Conservation (phyloP, 495 filamentous ascomycete species). For the Penicillium desertorum region DNA sequence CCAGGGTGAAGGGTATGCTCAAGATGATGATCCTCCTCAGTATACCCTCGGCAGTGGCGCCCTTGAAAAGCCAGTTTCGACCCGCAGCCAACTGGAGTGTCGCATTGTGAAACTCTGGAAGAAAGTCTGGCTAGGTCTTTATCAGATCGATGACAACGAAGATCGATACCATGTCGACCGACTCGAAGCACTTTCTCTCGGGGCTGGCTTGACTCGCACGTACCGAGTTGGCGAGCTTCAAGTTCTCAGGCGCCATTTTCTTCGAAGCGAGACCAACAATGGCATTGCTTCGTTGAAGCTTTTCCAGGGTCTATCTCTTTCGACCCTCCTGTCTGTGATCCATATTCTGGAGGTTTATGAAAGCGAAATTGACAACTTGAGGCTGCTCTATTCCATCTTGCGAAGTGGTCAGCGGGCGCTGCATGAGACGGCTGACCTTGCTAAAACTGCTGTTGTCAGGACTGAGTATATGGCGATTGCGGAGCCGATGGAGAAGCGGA, state of each 20-base stretch:
- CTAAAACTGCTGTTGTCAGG: neutral
- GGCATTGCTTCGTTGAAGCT: slow-evolving; percentile 23
- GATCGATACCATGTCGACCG: slow-evolving; percentile 19
- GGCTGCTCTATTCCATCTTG: slow-evolving; percentile 18
- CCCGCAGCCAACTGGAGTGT: slow-evolving; percentile 20
- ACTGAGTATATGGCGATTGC: slow-evolving; percentile 14
- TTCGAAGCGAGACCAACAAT: slow-evolving; percentile 8
- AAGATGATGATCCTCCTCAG: neutral
- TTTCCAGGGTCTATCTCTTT: slow-evolving; percentile 17
- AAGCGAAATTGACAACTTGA: slow-evolving; percentile 21
- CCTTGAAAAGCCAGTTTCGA: slow-evolving; percentile 1
- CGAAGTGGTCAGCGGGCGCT: slow-evolving; percentile 14
- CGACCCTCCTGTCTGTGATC: slow-evolving; percentile 23
- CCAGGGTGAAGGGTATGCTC: neutral
- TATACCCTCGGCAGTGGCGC: neutral
- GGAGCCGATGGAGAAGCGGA: slow-evolving; percentile 17
- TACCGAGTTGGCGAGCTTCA: slow-evolving; percentile 1
- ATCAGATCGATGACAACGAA: slow-evolving; percentile 17
- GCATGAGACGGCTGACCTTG: slow-evolving; percentile 1
- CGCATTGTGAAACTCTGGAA: slow-evolving; percentile 24
- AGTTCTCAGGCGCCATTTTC: slow-evolving; percentile 11
- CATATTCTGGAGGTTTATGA: slow-evolving; percentile 24
- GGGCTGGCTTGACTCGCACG: slow-evolving; percentile 16
- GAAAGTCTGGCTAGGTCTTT: slow-evolving; percentile 24
- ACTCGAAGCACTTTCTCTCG: slow-evolving; percentile 20